phyloP scores from a whole-genome alignment of 352 stramenopile genomes.

The Hyaloperonospora arabidopsidis region DNA sequence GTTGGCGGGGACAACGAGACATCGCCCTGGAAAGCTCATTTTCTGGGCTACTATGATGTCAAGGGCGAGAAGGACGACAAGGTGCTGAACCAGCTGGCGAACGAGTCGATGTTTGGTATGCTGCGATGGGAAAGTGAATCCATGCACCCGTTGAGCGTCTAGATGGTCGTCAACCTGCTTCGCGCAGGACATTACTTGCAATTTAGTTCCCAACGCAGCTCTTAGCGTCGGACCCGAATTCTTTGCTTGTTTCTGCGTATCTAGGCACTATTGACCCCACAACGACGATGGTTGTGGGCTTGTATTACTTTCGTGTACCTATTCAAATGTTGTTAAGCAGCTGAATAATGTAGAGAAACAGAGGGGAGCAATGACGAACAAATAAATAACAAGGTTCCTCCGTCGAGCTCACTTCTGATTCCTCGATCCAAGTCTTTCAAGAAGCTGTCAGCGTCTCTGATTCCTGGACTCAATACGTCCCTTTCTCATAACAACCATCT shows the following conservation, averaged over 20 bases:
- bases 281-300: no score
- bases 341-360: no score
- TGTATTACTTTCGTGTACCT: no score
- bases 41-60: constrained; percentile 75
- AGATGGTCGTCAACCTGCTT: constrained; percentile 10
- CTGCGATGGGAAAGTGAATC: constrained; percentile 81
- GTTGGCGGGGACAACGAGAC: constrained; percentile 57
- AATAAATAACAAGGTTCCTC: no score
- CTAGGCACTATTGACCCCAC: no score
- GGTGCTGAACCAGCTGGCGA: constrained; percentile 72
- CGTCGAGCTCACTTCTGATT: neutral
- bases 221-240: constrained; percentile 8
- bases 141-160: constrained; percentile 73
- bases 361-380: no score
- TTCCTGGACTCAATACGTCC: no score
- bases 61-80: constrained; percentile 82
- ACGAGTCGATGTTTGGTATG: constrained; percentile 83
- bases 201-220: neutral
- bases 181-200: neutral
- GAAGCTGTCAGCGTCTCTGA: no score
- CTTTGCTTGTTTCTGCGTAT: neutral
- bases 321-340: no score
- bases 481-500: no score
- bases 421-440: no score
- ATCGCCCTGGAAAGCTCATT: constrained; percentile 66